A percentile compares a stretch with the other conserved stretches of the same genome.
phyloP scores from a whole-genome alignment of 441 rosid species.

The Viola pubescens region DNA sequence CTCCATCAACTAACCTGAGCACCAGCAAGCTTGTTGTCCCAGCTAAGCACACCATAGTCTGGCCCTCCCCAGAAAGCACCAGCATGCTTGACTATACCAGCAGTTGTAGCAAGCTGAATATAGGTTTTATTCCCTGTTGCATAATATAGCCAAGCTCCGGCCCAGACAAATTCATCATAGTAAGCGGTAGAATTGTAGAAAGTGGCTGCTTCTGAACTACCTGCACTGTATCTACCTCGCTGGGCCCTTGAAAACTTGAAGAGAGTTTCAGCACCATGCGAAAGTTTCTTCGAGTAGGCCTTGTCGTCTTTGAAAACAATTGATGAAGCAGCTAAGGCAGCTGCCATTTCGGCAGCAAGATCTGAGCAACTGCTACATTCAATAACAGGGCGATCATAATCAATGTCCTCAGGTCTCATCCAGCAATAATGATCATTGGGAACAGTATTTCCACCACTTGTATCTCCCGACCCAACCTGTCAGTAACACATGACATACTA shows the following conservation, averaged over 20 bases:
- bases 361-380: slow-evolving; percentile 55
- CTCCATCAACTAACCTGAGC: slow-evolving; percentile 52
- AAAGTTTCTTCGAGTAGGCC: slow-evolving; percentile 70
- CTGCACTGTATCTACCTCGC: slow-evolving; percentile 64
- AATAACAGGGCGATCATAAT: slow-evolving; percentile 41
- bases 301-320: slow-evolving; percentile 84
- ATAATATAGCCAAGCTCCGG: slow-evolving; percentile 83
- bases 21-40: slow-evolving; percentile 95
- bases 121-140: slow-evolving; percentile 76
- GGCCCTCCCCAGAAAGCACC: slow-evolving; percentile 67
- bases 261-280: slow-evolving; percentile 72
- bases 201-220: slow-evolving; percentile 38
- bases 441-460: slow-evolving; percentile 56
- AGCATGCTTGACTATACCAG: slow-evolving; percentile 46
- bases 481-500: not conserved
- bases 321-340: slow-evolving; percentile 87
- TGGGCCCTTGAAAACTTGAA: slow-evolving; percentile 50
- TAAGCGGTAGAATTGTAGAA: slow-evolving; percentile 67
- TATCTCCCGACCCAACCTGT: slow-evolving; percentile 73
- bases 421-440: slow-evolving; percentile 84
- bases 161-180: slow-evolving; percentile 89
- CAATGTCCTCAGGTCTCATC: slow-evolving; percentile 97
- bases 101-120: slow-evolving; percentile 54
- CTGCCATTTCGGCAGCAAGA: slow-evolving; percentile 95
- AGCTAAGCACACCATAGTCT: slow-evolving; percentile 68